phyloP scores from a whole-genome alignment of 495 filamentous ascomycete genomes.

The Ascodesmis nigricans region DNA sequence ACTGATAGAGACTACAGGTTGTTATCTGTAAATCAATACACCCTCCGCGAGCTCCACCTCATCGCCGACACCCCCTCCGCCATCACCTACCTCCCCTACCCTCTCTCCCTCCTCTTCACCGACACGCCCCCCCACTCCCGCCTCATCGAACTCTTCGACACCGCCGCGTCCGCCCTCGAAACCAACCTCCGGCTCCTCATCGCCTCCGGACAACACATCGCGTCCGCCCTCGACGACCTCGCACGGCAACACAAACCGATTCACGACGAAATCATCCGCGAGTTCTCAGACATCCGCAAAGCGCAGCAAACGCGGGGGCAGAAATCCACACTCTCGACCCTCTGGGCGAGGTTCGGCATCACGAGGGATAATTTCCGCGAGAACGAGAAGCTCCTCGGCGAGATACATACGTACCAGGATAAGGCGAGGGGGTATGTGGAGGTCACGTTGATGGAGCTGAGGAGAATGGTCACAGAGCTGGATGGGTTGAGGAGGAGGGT shows the following conservation, averaged over 20 bases:
- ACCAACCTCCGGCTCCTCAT: slow-evolving; percentile 20
- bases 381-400: slow-evolving; percentile 18
- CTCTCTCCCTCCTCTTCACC: slow-evolving; percentile 9
- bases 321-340: slow-evolving; percentile 18
- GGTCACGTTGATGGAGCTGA: slow-evolving; percentile 19
- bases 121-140: slow-evolving; percentile 8
- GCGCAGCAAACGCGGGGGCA: too few relatives aligned
- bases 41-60: slow-evolving; percentile 16
- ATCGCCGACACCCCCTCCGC: slow-evolving; percentile 9
- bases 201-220: slow-evolving; percentile 19
- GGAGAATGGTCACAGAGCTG: slow-evolving; percentile 21
- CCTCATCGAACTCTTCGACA: slow-evolving; percentile 20
- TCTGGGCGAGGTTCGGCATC: slow-evolving; percentile 18
- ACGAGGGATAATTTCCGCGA: slow-evolving; percentile 20
- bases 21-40: slow-evolving; percentile 22
- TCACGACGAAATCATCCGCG: slow-evolving; percentile 21
- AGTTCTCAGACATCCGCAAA: slow-evolving; percentile 22
- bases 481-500: slow-evolving; percentile 18
- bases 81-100: slow-evolving; percentile 10
- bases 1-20: slow-evolving; percentile 10
- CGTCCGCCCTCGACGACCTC: slow-evolving; percentile 17
- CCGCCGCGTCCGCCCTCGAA: slow-evolving; percentile 20
- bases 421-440: slow-evolving; percentile 21
- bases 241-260: slow-evolving; percentile 21
- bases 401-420: slow-evolving; percentile 21